These are phyloP conservation scores for Trapa bicornis DNA, from an alignment of 345 rosid genomes.

Conservation along the genomic window DNA sequence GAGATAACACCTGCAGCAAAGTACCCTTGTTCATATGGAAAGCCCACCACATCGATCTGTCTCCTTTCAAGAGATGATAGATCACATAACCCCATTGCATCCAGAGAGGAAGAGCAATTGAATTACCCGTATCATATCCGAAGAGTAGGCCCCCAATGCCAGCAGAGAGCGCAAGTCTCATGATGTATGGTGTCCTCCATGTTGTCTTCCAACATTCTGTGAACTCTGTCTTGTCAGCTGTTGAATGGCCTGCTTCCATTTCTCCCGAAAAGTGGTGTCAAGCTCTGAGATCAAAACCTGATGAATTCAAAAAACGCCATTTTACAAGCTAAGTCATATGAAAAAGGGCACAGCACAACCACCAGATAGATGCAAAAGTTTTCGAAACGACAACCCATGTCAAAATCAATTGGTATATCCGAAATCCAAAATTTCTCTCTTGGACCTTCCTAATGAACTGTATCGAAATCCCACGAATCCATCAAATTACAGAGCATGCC, in stretches of 20 bases:
- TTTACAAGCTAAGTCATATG: background rate
- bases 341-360: background rate
- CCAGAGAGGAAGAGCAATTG: background rate
- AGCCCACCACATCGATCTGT: background rate
- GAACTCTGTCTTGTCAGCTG: slow-evolving; percentile 54
- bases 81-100: too few relatives aligned
- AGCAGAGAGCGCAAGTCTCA: slow-evolving; percentile 75
- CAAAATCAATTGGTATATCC: background rate
- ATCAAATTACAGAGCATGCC: background rate
- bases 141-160: slow-evolving; percentile 93
- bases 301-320: background rate
- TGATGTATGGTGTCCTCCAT: slow-evolving; percentile 67
- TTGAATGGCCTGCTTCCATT: slow-evolving; percentile 48
- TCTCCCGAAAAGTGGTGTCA: background rate
- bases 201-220: slow-evolving; percentile 65
- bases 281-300: background rate
- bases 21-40: background rate
- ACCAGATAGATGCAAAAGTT: background rate
- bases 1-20: slow-evolving; percentile 60
- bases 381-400: background rate
- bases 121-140: slow-evolving; percentile 83
- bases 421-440: background rate
- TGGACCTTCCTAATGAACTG: background rate
- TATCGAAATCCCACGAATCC: background rate
- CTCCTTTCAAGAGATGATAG: too few relatives aligned